Conservation (phyloP, 441 rosid genomes). For the Daphne laureola region DNA sequence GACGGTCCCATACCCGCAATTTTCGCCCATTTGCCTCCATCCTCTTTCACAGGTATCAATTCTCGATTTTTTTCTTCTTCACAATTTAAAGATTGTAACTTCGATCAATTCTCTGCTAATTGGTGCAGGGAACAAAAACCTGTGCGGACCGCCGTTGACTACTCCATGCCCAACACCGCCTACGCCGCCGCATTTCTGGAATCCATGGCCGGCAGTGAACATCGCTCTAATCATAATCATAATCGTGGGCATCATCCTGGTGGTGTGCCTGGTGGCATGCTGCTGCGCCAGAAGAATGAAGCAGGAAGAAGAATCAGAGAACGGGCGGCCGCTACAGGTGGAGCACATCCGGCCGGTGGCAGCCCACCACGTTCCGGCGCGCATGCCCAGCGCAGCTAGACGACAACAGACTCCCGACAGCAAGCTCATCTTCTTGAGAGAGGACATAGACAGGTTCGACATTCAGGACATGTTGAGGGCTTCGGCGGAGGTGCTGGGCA, state of each 20-base stretch:
- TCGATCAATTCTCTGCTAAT: too few relatives aligned
- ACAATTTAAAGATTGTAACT: background rate
- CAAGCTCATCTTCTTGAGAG: conserved; percentile 42
- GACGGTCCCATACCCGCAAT: conserved; percentile 43
- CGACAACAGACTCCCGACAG: conserved; percentile 20
- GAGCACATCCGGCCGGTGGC: conserved; percentile 12
- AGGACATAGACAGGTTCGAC: conserved; percentile 51
- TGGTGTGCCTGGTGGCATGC: conserved; percentile 10
- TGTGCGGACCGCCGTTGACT: conserved; percentile 62
- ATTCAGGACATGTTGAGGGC: conserved; percentile 71
- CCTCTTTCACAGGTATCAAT: conserved; percentile 40
- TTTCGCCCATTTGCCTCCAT: conserved; percentile 29
- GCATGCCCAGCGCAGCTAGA: conserved; percentile 12
- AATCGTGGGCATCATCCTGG: conserved; percentile 4
- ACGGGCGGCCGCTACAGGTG: conserved; percentile 13
- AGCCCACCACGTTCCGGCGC: conserved; percentile 15
- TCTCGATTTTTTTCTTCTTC: background rate
- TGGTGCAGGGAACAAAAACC: conserved; percentile 46
- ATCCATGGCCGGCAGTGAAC: conserved; percentile 14
- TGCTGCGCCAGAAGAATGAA: too few relatives aligned
- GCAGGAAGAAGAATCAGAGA: too few relatives aligned
- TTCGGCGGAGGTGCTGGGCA: conserved; percentile 73
- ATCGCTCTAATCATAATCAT: conserved; percentile 19
- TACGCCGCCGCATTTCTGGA: too few relatives aligned
- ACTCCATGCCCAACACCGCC: conserved; percentile 34